Evolutionary conservation across 2,329 filamentous ascomycete genomes (phyloP), one percentile per base, ranked within the genome.

Genomic region (Aureobasidium sp.): DNA sequence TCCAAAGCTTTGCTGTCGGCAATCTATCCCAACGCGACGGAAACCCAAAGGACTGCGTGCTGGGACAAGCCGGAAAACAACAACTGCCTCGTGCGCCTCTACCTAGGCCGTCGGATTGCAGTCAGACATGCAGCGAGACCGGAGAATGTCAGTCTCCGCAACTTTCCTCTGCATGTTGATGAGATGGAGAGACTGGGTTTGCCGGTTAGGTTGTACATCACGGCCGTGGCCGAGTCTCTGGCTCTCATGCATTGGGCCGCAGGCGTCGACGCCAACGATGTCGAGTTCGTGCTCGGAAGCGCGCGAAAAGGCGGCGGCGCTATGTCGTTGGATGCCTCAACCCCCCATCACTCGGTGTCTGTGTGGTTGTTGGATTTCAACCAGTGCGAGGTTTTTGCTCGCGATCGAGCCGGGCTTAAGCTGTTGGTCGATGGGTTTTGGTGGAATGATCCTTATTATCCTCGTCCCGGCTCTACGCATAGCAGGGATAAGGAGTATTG

Each of bases 321-420:
- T n/a, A n/a, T n/a, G n/a, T n/a, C n/a, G n/a, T n/a, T n/a, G n/a
- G n/a, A n/a, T n/a, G n/a, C n/a, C n/a, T n/a, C 19, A 12, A 6
- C n/a, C 11, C 8, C n/a, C 7, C 37, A 52, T 14, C 14, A 14
- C 8, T 16, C 47, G 11, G 12, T 38, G 22, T 27, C 29, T 12
- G 56, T 65, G 27, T 66, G 63, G 63, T 56, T 67, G 4, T 73
- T 84, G 76, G 72, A 84, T 79, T 69, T 82, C 74, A 62, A 80
- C 72, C 32, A 79, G 79, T 62, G 79, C 75, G 55, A 80, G 63
- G 60, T 78, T 71, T 51, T 81, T 70, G 29, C 60, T 0, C 69
- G 74, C 66, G 66, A 74, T 34, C 50, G 54, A 0, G 74, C 74
- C 0, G 58, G 78, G 0, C 44, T 66, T 11, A 63, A 70, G 30